Evolutionary conservation across 768 basidiomycete species (phyloP).

Genomic region (Tulasnella sp.): DNA sequence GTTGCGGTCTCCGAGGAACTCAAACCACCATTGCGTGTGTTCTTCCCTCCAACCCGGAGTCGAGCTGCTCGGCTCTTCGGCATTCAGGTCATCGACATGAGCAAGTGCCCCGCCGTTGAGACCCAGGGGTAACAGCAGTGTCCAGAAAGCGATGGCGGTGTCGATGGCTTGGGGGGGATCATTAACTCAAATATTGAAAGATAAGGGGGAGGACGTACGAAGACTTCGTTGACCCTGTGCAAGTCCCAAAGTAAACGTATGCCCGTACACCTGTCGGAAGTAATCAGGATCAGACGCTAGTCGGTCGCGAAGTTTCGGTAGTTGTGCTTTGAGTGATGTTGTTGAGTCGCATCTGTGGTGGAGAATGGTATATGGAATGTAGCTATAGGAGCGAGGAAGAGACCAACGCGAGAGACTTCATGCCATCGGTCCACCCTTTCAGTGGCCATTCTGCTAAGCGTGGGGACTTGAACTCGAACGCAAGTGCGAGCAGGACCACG

Average conservation of each 20-base stretch:
- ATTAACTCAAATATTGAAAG: not conserved
- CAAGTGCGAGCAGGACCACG: conserved; percentile 68
- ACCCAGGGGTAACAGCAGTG: conserved; percentile 60
- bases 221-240: conserved; percentile 68
- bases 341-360: conserved; percentile 51
- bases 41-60: conserved; percentile 49
- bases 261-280: conserved; percentile 66
- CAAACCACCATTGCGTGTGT: conserved; percentile 63
- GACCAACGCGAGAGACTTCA: conserved; percentile 35
- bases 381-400: not conserved
- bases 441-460: conserved; percentile 57
- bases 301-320: conserved; percentile 44
- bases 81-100: conserved; percentile 27
- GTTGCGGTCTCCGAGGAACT: conserved; percentile 54
- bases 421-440: conserved; percentile 67
- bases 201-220: conserved; percentile 33
- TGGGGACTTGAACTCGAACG: conserved; percentile 69
- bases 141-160: conserved; percentile 61
- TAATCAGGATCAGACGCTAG: conserved; percentile 54
- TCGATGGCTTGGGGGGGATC: conserved; percentile 40
- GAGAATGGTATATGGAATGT: not conserved
- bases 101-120: conserved; percentile 52
- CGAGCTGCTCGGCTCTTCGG: conserved; percentile 26
- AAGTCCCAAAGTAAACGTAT: conserved; percentile 70
- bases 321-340: conserved; percentile 42